phyloP scores from a whole-genome alignment of 345 rosid species.

The Salix purpurea region DNA sequence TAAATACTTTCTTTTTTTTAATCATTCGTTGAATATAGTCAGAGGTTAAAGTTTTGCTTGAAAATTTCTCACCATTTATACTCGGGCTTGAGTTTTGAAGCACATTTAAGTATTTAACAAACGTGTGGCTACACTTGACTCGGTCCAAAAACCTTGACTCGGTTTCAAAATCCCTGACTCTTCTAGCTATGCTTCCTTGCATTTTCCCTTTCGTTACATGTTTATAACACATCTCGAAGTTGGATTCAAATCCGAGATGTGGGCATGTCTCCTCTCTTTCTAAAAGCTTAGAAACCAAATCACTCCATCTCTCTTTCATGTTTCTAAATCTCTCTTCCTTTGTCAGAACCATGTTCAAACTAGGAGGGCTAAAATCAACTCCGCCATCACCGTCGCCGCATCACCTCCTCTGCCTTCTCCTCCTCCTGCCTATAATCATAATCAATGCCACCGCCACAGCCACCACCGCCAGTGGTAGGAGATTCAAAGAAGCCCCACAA shows the following conservation, averaged over 20 bases:
- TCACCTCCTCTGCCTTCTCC: background rate
- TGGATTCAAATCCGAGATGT: background rate
- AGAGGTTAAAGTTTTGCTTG: background rate
- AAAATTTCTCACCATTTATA: background rate
- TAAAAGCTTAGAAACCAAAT: background rate
- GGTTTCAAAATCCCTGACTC: background rate
- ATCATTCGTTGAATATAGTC: background rate
- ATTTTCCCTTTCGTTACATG: background rate
- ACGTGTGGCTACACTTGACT: background rate
- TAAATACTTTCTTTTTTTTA: no score
- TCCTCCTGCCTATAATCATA: background rate
- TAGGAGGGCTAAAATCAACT: background rate
- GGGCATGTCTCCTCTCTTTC: background rate
- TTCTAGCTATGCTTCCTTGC: background rate
- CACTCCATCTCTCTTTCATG: background rate
- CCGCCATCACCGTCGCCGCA: background rate
- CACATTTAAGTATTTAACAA: background rate
- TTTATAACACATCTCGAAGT: background rate
- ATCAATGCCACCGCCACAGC: background rate
- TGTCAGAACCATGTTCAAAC: constrained; percentile 2
- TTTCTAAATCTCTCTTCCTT: background rate
- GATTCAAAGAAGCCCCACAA: constrained; percentile 30
- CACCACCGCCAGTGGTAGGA: background rate
- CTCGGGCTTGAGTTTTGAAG: background rate
- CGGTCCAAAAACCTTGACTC: background rate